Base-by-base conservation (phyloP, 306 rosid species). In the Vigna unguiculata region DNA sequence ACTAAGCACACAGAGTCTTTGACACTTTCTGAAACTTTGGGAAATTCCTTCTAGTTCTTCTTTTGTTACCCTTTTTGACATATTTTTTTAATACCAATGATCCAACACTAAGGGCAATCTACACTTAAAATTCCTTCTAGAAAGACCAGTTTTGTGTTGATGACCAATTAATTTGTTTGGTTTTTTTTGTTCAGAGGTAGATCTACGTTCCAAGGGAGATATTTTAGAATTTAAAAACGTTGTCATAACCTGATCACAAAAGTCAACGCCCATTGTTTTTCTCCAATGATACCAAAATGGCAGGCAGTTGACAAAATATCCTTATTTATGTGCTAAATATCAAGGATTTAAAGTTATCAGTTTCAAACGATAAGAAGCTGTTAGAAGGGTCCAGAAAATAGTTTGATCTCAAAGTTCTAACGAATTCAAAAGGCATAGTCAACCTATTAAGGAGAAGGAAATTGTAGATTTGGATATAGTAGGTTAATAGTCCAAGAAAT, bases 171-270 rank as follows among this genome's bases (percentile, higher is more conserved):
- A 34, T 21, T 19, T 66, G 47, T 34, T 66, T n/a, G n/a, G 78
- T 72, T 73, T 69, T 74, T 40, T 67, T 36, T n/a, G n/a, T n/a
- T 75, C 71, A 74, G 30, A 57, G 71, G 65, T 22, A 74, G 46
- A 74, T 74, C 30, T 32, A 38, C 5, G 9, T 22, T 45, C 5
- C 24, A 11, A 74, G 47, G 47, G 25, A 45, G 64, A 63, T 72
- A 80, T 72, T 73, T 20, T 46, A 20, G 17, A 49, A 51, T 52
- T 36, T 62, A 76, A 55, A 45, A 1, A 57, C 43, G 14, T 10
- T 6, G 64, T 28, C 69, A 72, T 17, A 46, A 46, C 55, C 60
- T 45, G 43, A 11, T 74, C 62, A 34, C 14, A 51, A 9, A 67
- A 80, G 76, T 74, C 84, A 74, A 45, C 22, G 53, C 30, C 83